Evolutionary conservation across 164 flowering plant genomes (phyloP).

Genomic region (Sedum album): DNA sequence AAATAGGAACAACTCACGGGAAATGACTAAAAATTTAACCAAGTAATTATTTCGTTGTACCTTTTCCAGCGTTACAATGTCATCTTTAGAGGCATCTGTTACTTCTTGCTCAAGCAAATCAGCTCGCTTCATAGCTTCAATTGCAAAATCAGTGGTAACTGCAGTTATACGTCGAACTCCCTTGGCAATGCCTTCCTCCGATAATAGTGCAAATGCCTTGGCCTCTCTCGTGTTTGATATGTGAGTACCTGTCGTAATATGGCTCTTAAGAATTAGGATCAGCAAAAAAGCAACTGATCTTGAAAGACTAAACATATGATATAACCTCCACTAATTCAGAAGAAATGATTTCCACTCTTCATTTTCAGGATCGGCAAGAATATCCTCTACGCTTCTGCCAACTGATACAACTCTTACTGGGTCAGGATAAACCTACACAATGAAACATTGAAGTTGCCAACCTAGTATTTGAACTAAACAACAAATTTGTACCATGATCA

Average conservation of each 20-base stretch:
- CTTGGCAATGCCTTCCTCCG: conserved; percentile 95
- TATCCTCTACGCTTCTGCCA: conserved; percentile 80
- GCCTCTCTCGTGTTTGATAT: conserved; percentile 93
- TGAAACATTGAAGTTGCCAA: background rate
- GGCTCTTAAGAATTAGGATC: background rate
- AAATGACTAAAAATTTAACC: background rate
- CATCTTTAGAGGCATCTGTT: conserved; percentile 46
- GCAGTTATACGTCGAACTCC: conserved; percentile 92
- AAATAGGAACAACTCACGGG: background rate
- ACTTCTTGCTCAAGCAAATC: conserved; percentile 62
- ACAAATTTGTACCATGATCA: background rate
- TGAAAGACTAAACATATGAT: background rate
- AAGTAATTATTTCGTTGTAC: conserved; percentile 19
- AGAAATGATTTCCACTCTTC: conserved; percentile 68
- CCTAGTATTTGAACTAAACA: background rate
- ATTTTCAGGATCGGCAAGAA: conserved; percentile 73
- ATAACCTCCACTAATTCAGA: conserved; percentile 94
- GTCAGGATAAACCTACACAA: conserved; percentile 84
- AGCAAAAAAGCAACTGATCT: background rate
- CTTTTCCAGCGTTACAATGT: conserved; percentile 66
- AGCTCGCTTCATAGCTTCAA: conserved; percentile 60
- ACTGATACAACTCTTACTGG: conserved; percentile 95
- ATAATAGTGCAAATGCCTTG: conserved; percentile 76
- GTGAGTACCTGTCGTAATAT: conserved; percentile 68
- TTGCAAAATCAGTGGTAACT: conserved; percentile 73